Base-by-base conservation (phyloP, 345 rosid genomes). In the Cardamine resedifolia region DNA sequence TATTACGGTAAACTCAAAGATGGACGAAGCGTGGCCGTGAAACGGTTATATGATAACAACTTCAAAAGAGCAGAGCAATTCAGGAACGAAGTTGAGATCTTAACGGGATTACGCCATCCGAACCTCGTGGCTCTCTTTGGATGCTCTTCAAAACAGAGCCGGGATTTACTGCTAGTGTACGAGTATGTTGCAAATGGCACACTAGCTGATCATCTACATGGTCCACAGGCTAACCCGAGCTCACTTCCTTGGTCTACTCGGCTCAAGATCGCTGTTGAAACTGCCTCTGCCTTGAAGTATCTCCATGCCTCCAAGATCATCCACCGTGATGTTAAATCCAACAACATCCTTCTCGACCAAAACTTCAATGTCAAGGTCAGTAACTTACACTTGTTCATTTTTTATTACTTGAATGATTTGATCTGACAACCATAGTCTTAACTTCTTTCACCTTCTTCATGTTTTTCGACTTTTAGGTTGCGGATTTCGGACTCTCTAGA, bases 241-340 rank as follows among this genome's bases (percentile, higher is more conserved):
- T 77, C 63, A 31, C 87, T 91, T 3, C 83, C 83, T 16, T 91
- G 96, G 97, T 33, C 64, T 38, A 85, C 60, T 1, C 81, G 97
- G 28, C 73, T 94, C 57, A 83, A 91, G 19, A 89, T 94, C 38
- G 97, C 97, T n/a, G 49, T 86, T 0, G 97, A 94, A 77, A 94
- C 98, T 7, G 96, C 96, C 19, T 55, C 68, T 59, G 97, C 97
- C 6, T 61, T 94, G 70, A 75, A 79, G 14, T 94, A 89, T 79
- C 97, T 94, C 55, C 97, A 94, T 65, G 87, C 89, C 19, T 82
- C 90, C 19, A 81, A 81, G 27, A 85, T 87, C 41, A 82, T 91
- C 30, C 98, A 94, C 73, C 96, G 98, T 11, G 98, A 94, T 57
- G 95, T 94, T 69, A 94, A 91, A 64, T 80, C 98, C 61, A 84